These are phyloP conservation scores for Aureobasidium mangrovei DNA, from an alignment of 2,329 filamentous ascomycete species.

Conservation along the genomic window DNA sequence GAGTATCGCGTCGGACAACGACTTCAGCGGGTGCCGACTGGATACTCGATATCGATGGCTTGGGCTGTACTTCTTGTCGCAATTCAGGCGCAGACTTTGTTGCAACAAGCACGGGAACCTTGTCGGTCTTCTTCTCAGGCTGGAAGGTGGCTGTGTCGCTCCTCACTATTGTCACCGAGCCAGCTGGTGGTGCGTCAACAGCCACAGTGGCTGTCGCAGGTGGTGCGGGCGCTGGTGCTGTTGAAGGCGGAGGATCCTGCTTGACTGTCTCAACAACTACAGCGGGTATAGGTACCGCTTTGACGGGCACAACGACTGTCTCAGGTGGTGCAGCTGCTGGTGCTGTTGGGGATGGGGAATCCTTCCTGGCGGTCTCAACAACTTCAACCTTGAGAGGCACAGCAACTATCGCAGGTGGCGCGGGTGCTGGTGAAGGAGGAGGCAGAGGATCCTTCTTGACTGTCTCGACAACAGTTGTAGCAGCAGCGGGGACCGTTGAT, in stretches of 20 bases:
- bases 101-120: neutral
- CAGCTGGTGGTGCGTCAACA: neutral
- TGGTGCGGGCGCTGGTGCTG: neutral
- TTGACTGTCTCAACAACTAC: neutral
- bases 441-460: too few relatives aligned
- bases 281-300: neutral
- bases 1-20: neutral
- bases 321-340: neutral
- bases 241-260: neutral
- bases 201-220: neutral
- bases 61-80: neutral
- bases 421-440: too few relatives aligned
- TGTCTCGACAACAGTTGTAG: too few relatives aligned
- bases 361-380: neutral
- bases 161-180: neutral
- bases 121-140: slow-evolving; percentile 4
- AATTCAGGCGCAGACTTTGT: neutral
- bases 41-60: slow-evolving; percentile 3
- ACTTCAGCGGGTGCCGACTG: neutral
- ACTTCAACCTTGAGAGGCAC: too few relatives aligned
- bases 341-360: neutral
- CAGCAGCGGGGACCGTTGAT: too few relatives aligned
- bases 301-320: neutral
- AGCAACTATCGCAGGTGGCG: too few relatives aligned
- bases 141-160: neutral